phyloP scores from a whole-genome alignment of 225 moss, liverwort and hornwort species.

The Rhytidiadelphus loreus region DNA sequence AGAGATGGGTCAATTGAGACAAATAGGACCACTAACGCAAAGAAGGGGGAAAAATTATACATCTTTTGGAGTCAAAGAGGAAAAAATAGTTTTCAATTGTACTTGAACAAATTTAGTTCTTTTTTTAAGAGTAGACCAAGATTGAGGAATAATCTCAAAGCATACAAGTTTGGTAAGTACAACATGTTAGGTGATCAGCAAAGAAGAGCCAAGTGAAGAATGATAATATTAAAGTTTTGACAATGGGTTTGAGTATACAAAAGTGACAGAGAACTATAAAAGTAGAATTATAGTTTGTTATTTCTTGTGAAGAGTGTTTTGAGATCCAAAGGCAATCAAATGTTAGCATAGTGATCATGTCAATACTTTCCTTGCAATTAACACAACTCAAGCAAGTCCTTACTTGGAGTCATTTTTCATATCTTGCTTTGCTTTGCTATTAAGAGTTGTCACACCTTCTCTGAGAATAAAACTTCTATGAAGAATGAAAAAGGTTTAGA shows the following conservation, averaged over 20 bases:
- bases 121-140: background rate
- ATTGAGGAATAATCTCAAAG: background rate
- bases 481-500: too few relatives aligned
- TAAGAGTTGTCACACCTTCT: too few relatives aligned
- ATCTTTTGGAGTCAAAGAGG: background rate
- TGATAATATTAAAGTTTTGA: background rate
- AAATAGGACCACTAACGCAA: accelerated
- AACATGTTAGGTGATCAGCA: background rate
- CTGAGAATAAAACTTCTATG: too few relatives aligned
- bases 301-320: background rate
- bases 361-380: background rate
- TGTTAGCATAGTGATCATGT: background rate
- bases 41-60: background rate
- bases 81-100: background rate
- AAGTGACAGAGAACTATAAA: background rate
- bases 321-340: background rate
- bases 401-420: background rate
- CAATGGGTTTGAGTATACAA: too few relatives aligned
- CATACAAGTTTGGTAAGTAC: background rate
- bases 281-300: background rate
- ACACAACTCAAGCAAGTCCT: background rate
- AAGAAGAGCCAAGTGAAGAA: background rate
- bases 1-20: background rate
- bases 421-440: accelerated
- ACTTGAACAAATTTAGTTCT: background rate